Base-by-base conservation (phyloP, 1,284 basidiomycete genomes). In the Rhodotorula sp. region DNA sequence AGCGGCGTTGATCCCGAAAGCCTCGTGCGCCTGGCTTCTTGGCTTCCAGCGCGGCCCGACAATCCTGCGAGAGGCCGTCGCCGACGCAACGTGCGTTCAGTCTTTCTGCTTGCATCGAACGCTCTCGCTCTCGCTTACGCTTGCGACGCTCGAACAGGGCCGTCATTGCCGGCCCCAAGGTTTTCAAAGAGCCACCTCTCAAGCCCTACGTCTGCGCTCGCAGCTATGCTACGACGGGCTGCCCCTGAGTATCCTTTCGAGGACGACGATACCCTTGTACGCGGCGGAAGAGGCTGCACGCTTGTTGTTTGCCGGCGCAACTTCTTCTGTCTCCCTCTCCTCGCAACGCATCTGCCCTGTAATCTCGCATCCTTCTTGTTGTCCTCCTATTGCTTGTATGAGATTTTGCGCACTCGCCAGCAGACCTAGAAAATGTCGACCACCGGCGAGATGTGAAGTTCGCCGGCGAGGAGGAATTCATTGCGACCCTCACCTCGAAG, bases 161-260 rank as follows among this genome's bases (percentile, higher is more conserved):
- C 30, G 34, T 71, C n/a, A 51, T 53, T 4, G 0, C 40, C 18
- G 59, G 50, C 11, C 18, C 40, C 2, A 67, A 59, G 34, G 20
- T 28, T 4, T 50, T 55, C 54, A 11, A n/a, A 11, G 71, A 72
- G 50, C 71, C 71, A n/a, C 30, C 58, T 10, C 65, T 72, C 37
- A 51, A 34, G 53, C 34, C 71, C 1, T 71, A 72, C 59, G 71
- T 72, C 18, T 71, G 70, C 67, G 26, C 47, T 20, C 56, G 50
- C 20, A 67, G 70, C 20, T 59, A 68, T 34, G 66, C 62, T 2
- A 54, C 50, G 15, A 37, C 37, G n/a, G 34, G 52, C n/a, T 67
- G 60, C 50, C 24, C 53, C 13, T 54, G 9, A 10, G 11, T 18
- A 11, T 13, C 2, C 7, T 44, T 3, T 15, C 10, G 40, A 44